Conservation (phyloP, 345 rosid species). For the Pseudoturritis turrita region DNA sequence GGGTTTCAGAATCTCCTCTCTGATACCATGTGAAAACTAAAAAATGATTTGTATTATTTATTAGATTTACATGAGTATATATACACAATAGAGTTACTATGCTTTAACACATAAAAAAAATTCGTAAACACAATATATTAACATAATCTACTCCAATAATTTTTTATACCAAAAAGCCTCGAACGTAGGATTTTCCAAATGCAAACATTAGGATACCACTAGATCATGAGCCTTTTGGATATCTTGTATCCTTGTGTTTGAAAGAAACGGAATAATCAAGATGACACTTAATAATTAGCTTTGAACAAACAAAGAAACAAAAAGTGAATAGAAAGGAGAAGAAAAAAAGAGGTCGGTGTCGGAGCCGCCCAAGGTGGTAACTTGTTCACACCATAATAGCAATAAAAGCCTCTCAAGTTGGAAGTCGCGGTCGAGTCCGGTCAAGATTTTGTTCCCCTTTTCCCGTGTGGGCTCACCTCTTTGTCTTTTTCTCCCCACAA, state of each 20-base stretch:
- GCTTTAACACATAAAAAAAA: too few species aligned
- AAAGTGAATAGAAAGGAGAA: neutral
- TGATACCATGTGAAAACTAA: too few species aligned
- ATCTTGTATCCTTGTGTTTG: neutral
- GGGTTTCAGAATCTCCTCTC: too few species aligned
- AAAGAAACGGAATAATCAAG: neutral
- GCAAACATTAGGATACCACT: too few species aligned
- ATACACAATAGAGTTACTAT: too few species aligned
- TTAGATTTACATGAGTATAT: too few species aligned
- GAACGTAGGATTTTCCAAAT: too few species aligned
- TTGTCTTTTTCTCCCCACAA: neutral
- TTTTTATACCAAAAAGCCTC: too few species aligned
- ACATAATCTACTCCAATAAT: too few species aligned
- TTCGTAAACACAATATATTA: too few species aligned
- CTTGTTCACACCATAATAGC: slow-evolving; percentile 29
- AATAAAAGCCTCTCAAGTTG: neutral
- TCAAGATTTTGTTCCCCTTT: slow-evolving; percentile 30
- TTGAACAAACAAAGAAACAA: neutral
- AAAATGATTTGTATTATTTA: too few species aligned
- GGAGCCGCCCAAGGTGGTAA: slow-evolving; percentile 34
- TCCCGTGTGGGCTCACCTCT: slow-evolving; percentile 21
- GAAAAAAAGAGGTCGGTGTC: slow-evolving; percentile 18
- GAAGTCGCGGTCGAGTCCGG: slow-evolving; percentile 37
- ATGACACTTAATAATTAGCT: neutral
- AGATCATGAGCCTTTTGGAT: too few species aligned